phyloP scores from a whole-genome alignment of 2,329 filamentous ascomycete species.

The Colletotrichum sp. region DNA sequence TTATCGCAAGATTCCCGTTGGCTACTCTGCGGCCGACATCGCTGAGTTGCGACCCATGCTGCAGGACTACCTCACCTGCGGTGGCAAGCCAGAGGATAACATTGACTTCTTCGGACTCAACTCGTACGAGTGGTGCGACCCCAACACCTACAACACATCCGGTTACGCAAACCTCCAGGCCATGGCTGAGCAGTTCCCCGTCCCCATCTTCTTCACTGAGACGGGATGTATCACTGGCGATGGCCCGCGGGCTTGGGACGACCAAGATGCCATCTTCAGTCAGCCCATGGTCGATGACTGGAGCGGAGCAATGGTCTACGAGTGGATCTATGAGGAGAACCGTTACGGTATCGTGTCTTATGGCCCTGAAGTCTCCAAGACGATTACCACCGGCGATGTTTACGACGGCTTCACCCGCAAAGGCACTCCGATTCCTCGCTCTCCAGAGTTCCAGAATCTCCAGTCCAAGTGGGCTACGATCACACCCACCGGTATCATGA shows the following conservation, averaged over 20 bases:
- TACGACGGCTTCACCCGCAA: slow-evolving; percentile 71
- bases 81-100: slow-evolving; percentile 68
- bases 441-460: slow-evolving; percentile 80
- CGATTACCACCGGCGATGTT: slow-evolving; percentile 58
- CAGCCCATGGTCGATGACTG: slow-evolving; percentile 70
- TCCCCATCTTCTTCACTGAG: slow-evolving; percentile 92
- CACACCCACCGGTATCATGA: slow-evolving; percentile 70
- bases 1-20: slow-evolving; percentile 82
- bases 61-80: slow-evolving; percentile 79
- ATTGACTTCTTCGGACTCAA: slow-evolving; percentile 88
- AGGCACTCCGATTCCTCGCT: slow-evolving; percentile 75
- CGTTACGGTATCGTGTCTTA: slow-evolving; percentile 84
- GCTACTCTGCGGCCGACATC: slow-evolving; percentile 89
- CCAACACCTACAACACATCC: slow-evolving; percentile 60
- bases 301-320: slow-evolving; percentile 85
- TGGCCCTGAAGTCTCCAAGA: slow-evolving; percentile 60
- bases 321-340: slow-evolving; percentile 88
- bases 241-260: slow-evolving; percentile 66
- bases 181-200: slow-evolving; percentile 72
- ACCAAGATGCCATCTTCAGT: slow-evolving; percentile 81
- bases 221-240: slow-evolving; percentile 76
- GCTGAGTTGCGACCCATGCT: slow-evolving; percentile 67
- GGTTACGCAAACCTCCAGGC: slow-evolving; percentile 74
- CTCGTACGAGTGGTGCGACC: slow-evolving; percentile 82
- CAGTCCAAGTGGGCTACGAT: slow-evolving; percentile 77